These are phyloP conservation scores for Ustilago loliicola DNA, from an alignment of 1,284 basidiomycete species.

Conservation along the genomic window DNA sequence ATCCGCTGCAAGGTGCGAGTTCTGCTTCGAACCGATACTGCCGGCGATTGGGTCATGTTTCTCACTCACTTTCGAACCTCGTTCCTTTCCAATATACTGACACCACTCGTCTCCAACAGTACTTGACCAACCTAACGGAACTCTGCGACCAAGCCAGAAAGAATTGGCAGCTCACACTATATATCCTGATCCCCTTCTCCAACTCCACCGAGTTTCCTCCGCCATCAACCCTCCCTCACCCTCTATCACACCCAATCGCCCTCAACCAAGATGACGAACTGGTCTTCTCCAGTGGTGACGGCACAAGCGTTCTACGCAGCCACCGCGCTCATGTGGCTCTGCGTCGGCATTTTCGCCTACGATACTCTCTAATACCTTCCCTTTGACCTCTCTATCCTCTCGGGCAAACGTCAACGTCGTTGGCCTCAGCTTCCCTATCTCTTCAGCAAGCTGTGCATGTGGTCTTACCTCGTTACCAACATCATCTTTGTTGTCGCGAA, in stretches of 20 bases:
- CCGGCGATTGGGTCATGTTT: too few species aligned
- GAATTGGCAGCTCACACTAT: too few species aligned
- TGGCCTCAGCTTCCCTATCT: conserved; percentile 48
- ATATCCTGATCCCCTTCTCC: not conserved
- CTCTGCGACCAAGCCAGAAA: too few species aligned
- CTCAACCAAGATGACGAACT: conserved; percentile 33
- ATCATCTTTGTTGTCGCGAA: conserved; percentile 23
- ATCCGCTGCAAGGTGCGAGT: too few species aligned
- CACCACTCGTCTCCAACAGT: too few species aligned
- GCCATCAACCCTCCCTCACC: not conserved
- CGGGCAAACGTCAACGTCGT: conserved; percentile 29
- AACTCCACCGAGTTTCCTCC: not conserved
- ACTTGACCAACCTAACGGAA: too few species aligned
- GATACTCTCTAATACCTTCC: conserved; percentile 29
- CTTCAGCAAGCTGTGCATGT: conserved; percentile 39
- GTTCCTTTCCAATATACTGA: too few species aligned
- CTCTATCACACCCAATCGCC: not conserved
- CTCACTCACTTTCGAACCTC: too few species aligned
- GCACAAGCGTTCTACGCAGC: conserved; percentile 36
- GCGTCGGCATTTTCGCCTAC: conserved; percentile 39
- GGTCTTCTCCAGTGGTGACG: conserved; percentile 22
- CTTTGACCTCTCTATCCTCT: conserved; percentile 38
- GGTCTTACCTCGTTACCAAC: conserved; percentile 31
- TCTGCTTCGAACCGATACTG: too few species aligned
- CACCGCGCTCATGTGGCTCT: conserved; percentile 37